Evolutionary conservation across 495 filamentous ascomycete genomes (phyloP).

Genomic region (Terfezia boudieri): DNA sequence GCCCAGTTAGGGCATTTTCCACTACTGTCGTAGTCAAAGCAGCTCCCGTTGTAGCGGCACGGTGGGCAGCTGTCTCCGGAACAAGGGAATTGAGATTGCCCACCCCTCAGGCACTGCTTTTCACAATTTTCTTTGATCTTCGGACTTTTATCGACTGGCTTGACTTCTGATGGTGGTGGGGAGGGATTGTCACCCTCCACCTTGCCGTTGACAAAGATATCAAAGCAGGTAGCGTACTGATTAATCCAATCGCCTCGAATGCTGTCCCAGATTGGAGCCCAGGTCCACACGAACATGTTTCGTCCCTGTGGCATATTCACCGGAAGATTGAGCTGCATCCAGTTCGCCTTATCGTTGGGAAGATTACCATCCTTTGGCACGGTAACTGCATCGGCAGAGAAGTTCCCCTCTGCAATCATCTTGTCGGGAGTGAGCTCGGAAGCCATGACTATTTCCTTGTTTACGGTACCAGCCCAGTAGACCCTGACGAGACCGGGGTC

Average conservation of each 20-base stretch:
- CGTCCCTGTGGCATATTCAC: slow-evolving; percentile 7
- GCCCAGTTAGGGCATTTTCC: slow-evolving; percentile 11
- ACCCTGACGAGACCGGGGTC: slow-evolving; percentile 17
- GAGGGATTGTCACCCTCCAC: neutral
- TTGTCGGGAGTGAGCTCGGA: slow-evolving; percentile 10
- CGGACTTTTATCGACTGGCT: neutral
- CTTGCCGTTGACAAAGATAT: slow-evolving; percentile 3
- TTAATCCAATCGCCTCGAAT: neutral
- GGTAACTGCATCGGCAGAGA: slow-evolving; percentile 8
- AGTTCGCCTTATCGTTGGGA: slow-evolving; percentile 17
- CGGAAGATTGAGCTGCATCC: slow-evolving; percentile 8
- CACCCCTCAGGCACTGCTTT: slow-evolving; percentile 8
- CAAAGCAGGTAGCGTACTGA: slow-evolving; percentile 8
- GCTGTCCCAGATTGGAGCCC: slow-evolving; percentile 7
- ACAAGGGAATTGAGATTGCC: slow-evolving; percentile 6
- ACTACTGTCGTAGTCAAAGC: slow-evolving; percentile 10
- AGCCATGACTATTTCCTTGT: slow-evolving; percentile 9
- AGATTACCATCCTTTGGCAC: neutral
- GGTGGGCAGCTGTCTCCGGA: slow-evolving; percentile 11
- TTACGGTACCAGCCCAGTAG: slow-evolving; percentile 13
- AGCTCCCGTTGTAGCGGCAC: slow-evolving; percentile 13
- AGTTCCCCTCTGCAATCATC: slow-evolving; percentile 16
- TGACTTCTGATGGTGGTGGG: neutral
- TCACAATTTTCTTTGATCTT: slow-evolving; percentile 2
- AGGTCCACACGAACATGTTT: slow-evolving; percentile 16